Evolutionary conservation across 1,284 basidiomycete genomes (phyloP).

Genomic region (Irpex sp.): DNA sequence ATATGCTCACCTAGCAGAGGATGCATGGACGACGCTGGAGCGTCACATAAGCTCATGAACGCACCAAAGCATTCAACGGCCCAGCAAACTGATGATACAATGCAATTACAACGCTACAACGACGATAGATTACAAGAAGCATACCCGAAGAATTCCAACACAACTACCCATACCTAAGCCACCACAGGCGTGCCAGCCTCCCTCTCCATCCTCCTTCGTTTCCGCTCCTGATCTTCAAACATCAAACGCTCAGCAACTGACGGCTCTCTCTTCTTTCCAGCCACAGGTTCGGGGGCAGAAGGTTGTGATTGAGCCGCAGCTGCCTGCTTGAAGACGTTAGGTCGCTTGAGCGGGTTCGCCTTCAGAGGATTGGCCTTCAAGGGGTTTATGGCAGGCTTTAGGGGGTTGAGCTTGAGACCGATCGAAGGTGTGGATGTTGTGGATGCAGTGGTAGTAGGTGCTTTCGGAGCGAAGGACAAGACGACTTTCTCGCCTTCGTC

Average conservation of each 20-base stretch:
- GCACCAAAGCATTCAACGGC: no score
- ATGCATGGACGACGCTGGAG: no score
- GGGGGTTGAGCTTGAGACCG: constrained; percentile 55
- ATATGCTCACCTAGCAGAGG: no score
- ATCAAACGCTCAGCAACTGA: constrained; percentile 85
- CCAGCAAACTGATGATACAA: not conserved
- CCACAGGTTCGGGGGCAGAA: constrained; percentile 17
- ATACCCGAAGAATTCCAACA: not conserved
- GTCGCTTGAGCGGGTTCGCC: constrained; percentile 53
- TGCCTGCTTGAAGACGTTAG: constrained; percentile 73
- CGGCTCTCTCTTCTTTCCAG: constrained; percentile 51
- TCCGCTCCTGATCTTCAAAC: constrained; percentile 83
- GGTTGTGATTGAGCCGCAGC: constrained; percentile 13
- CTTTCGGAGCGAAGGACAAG: constrained; percentile 62
- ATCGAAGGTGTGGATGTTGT: constrained; percentile 25
- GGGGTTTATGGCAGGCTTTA: constrained; percentile 47
- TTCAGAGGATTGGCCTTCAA: constrained; percentile 30
- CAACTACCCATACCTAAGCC: not conserved
- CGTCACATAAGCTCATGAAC: no score
- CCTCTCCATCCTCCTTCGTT: constrained; percentile 66
- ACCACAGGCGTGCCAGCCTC: constrained; percentile 33
- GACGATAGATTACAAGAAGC: constrained; percentile 12
- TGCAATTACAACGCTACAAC: constrained; percentile 10
- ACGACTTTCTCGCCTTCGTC: constrained; percentile 77
- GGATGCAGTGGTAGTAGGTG: constrained; percentile 32